Conservation (phyloP, 805 yeast species). For the Maudiozyma bulderi region DNA sequence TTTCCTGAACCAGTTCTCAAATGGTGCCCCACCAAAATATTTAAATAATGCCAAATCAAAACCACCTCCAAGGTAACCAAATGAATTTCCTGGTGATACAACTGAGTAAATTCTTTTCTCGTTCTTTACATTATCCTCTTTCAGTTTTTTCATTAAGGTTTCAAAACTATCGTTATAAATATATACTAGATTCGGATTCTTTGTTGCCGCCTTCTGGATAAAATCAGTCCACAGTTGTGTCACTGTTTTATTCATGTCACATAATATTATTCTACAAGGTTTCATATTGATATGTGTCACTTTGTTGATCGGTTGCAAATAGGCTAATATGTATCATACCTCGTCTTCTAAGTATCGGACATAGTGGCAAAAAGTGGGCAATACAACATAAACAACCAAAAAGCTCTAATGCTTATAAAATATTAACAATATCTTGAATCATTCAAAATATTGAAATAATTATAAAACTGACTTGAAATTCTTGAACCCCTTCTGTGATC, state of each 20-base stretch:
- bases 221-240: slow-evolving; percentile 11
- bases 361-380: no score
- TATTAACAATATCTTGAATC: no score
- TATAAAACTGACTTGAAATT: no score
- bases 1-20: slow-evolving; percentile 23
- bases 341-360: neutral
- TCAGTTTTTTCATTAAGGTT: slow-evolving; percentile 4
- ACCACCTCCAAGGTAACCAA: slow-evolving; percentile 44
- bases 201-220: slow-evolving; percentile 4
- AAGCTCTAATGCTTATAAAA: no score
- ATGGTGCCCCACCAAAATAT: slow-evolving; percentile 19
- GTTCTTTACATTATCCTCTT: neutral
- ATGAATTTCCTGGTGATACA: slow-evolving; percentile 44
- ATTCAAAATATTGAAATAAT: no score
- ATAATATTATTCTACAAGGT: slow-evolving; percentile 11
- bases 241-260: slow-evolving; percentile 15
- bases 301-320: slow-evolving; percentile 14
- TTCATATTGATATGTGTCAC: neutral
- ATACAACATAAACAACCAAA: no score
- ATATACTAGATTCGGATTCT: slow-evolving; percentile 5
- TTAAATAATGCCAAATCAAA: slow-evolving; percentile 32
- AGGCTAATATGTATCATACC: neutral
- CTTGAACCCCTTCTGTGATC: no score
- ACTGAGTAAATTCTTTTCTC: slow-evolving; percentile 19
- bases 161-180: slow-evolving; percentile 12